phyloP scores from a whole-genome alignment of 2,329 filamentous ascomycete genomes.

The Lasiodiplodia gonubiensis region DNA sequence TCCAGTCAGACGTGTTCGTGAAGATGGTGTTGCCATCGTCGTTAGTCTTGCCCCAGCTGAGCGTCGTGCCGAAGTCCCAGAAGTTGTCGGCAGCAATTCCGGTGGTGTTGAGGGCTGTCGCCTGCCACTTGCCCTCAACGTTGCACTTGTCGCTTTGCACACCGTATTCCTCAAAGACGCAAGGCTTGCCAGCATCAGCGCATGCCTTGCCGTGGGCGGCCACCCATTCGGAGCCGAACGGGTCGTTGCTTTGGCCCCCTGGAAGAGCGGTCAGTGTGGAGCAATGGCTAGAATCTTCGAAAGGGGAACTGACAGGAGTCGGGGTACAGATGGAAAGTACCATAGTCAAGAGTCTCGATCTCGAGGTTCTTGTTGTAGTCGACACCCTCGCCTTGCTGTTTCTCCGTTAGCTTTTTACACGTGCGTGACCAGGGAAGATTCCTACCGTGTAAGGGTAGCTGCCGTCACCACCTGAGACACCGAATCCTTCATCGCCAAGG shows the following conservation, averaged over 20 bases:
- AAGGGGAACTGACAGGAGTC: constrained; percentile 46
- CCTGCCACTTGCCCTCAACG: constrained; percentile 41
- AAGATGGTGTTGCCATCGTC: constrained; percentile 44
- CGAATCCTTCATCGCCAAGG: constrained; percentile 68
- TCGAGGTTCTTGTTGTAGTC: constrained; percentile 60
- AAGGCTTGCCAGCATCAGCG: constrained; percentile 46
- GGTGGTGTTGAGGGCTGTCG: constrained; percentile 35
- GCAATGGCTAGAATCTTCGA: not conserved
- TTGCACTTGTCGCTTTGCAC: constrained; percentile 37
- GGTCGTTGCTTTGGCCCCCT: constrained; percentile 37
- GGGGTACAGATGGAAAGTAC: constrained; percentile 60
- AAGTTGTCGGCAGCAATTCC: constrained; percentile 44
- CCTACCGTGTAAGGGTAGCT: constrained; percentile 55
- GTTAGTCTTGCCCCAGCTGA: constrained; percentile 35
- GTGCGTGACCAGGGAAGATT: not conserved
- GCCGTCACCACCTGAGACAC: constrained; percentile 51
- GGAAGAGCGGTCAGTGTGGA: constrained; percentile 28
- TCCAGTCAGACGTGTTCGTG: constrained; percentile 39
- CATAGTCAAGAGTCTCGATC: constrained; percentile 62
- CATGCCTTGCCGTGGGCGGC: constrained; percentile 51
- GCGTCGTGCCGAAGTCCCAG: constrained; percentile 42
- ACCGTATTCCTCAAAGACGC: constrained; percentile 50
- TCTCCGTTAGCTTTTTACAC: not conserved
- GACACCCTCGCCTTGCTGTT: constrained; percentile 53
- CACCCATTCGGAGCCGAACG: constrained; percentile 56